phyloP scores from a whole-genome alignment of 176 grass and related monocot species.

The Triticum timopheevii region DNA sequence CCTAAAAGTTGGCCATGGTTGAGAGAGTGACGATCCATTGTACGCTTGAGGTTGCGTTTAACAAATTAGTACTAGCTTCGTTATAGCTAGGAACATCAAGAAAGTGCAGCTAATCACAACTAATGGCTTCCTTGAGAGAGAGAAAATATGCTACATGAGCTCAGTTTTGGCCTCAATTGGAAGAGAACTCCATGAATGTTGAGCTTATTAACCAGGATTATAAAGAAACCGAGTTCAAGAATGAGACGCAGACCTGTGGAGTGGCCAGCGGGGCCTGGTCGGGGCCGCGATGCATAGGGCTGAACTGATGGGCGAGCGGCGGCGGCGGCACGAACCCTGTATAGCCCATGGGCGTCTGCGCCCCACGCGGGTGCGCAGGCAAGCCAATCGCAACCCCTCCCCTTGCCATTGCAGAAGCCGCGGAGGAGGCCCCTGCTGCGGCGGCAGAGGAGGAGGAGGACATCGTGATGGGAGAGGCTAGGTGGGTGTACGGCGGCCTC shows the following conservation, averaged over 20 bases:
- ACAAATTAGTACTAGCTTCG: background rate
- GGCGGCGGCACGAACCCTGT: constrained; percentile 53
- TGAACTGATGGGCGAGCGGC: constrained; percentile 57
- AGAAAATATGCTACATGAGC: background rate
- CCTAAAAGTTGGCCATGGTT: background rate
- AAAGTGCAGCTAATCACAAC: background rate
- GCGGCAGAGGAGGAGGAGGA: constrained; percentile 38
- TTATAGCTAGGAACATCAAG: background rate
- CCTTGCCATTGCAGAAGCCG: constrained; percentile 24
- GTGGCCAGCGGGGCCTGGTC: constrained; percentile 49
- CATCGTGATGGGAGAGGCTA: constrained; percentile 42
- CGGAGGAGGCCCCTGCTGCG: constrained; percentile 24
- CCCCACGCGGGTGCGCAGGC: constrained; percentile 48
- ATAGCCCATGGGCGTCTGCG: constrained; percentile 45
- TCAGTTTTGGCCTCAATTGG: background rate
- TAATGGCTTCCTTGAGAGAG: background rate
- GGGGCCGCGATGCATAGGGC: constrained; percentile 46
- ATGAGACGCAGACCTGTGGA: constrained; percentile 50
- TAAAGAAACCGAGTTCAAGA: background rate
- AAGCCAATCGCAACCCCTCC: constrained; percentile 43
- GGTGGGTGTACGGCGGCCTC: constrained; percentile 54
- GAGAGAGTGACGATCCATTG: background rate
- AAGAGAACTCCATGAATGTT: background rate
- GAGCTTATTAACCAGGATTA: background rate
- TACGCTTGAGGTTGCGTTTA: background rate